A percentile compares a stretch with the other conserved stretches of the same genome.
These are phyloP conservation scores for Spencermartinsiella europaea DNA, from an alignment of 805 yeast species.

Conservation along the genomic window DNA sequence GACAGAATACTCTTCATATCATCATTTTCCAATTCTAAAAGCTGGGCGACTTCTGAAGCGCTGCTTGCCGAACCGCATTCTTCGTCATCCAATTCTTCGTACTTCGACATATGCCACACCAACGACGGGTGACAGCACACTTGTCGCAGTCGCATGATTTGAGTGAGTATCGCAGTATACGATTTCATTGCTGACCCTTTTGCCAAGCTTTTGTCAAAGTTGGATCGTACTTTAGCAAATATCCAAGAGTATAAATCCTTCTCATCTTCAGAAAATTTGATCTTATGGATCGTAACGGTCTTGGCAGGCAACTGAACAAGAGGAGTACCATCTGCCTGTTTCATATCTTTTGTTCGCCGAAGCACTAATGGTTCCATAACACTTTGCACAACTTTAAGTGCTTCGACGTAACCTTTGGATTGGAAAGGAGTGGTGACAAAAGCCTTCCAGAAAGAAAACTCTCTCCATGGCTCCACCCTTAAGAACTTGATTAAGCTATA, in stretches of 20 bases:
- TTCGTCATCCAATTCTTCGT: constrained; percentile 11
- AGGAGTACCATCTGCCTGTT: constrained; percentile 62
- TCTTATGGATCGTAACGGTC: constrained; percentile 61
- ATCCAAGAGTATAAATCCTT: constrained; percentile 61
- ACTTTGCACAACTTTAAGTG: constrained; percentile 79
- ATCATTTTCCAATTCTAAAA: constrained; percentile 24
- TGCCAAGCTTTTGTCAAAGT: constrained; percentile 27
- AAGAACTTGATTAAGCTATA: constrained; percentile 72
- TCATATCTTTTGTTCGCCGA: constrained; percentile 84
- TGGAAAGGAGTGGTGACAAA: constrained; percentile 83
- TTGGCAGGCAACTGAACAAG: constrained; percentile 74
- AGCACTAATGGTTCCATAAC: constrained; percentile 77
- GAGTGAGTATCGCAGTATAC: constrained; percentile 76
- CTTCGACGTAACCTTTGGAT: constrained; percentile 59
- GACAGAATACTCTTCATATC: constrained; percentile 20
- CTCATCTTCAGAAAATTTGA: constrained; percentile 65
- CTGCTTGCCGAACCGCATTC: neutral
- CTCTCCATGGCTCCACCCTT: constrained; percentile 84
- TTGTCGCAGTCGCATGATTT: constrained; percentile 78
- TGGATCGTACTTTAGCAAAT: constrained; percentile 55
- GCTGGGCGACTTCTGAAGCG: neutral
- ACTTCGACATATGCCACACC: constrained; percentile 35
- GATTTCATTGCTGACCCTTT: constrained; percentile 65
- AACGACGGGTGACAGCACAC: constrained; percentile 79
- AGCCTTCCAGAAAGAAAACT: constrained; percentile 79